A percentile compares a stretch with the other conserved stretches of the same genome.
Conservation (phyloP, 2,329 filamentous ascomycete genomes). For the Dactylellina sp. region DNA sequence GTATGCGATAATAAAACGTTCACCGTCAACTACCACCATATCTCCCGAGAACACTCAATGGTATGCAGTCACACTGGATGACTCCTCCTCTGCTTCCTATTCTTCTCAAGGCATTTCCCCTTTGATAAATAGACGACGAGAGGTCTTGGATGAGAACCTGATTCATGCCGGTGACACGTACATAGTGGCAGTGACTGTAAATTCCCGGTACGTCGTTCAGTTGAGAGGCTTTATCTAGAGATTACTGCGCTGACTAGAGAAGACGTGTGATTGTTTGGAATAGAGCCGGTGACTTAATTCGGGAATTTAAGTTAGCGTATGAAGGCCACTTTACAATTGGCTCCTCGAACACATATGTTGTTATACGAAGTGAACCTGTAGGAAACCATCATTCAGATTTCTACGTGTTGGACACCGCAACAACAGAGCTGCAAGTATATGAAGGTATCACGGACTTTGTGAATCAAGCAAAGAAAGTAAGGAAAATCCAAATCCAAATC, state of each 20-base stretch:
- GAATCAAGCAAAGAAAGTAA: neutral
- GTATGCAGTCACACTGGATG: conserved; percentile 5
- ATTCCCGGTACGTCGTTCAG: conserved; percentile 8
- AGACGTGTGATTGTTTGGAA: conserved; percentile 37
- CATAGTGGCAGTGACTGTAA: conserved; percentile 14
- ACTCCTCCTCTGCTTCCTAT: no score
- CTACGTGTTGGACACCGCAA: conserved; percentile 21
- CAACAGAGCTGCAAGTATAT: neutral
- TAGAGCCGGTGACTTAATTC: conserved; percentile 13
- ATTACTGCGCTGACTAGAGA: neutral
- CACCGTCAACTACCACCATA: neutral
- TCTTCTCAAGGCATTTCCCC: neutral
- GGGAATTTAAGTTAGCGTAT: conserved; percentile 28
- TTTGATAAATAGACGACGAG: conserved; percentile 24
- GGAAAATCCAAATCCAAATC: neutral
- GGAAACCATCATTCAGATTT: conserved; percentile 13
- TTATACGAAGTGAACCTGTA: conserved; percentile 23
- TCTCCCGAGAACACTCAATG: neutral
- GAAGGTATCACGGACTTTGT: conserved; percentile 14
- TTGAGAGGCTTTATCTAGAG: neutral
- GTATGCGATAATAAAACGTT: conserved; percentile 14
- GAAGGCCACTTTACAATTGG: conserved; percentile 8
- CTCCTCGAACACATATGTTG: conserved; percentile 29
- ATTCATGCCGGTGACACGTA: conserved; percentile 18
- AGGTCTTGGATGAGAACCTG: neutral